phyloP scores from a whole-genome alignment of 148 eudicot genomes.

The Silene latifolia region DNA sequence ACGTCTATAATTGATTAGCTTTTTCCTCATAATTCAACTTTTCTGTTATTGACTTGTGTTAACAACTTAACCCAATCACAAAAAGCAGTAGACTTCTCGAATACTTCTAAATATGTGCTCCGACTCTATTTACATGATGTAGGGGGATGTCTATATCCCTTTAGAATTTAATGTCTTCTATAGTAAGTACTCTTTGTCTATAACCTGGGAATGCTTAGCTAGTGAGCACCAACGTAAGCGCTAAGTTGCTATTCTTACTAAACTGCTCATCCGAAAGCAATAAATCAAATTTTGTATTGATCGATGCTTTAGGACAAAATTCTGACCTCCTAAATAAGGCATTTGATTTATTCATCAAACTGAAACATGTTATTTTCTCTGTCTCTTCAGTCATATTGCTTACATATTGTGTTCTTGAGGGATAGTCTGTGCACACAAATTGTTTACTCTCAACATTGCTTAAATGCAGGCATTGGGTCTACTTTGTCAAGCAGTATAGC shows the following conservation, averaged over 20 bases:
- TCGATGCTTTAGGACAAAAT: background rate
- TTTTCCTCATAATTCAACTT: background rate
- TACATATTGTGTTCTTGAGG: background rate
- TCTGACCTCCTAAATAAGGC: background rate
- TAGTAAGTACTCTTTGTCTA: background rate
- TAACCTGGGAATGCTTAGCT: slow-evolving; percentile 5
- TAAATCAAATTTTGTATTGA: background rate
- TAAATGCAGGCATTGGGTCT: slow-evolving; percentile 61
- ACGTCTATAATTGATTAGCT: background rate
- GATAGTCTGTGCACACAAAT: background rate
- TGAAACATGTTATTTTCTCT: background rate
- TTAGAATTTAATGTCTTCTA: background rate
- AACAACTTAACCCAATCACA: background rate
- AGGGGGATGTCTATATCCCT: background rate
- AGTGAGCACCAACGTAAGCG: background rate
- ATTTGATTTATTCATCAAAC: background rate
- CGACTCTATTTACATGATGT: background rate
- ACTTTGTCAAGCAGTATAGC: slow-evolving; percentile 62
- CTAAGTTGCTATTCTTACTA: background rate
- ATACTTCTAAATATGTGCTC: background rate
- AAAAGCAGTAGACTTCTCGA: background rate
- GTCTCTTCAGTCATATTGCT: background rate
- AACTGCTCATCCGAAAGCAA: too few species aligned
- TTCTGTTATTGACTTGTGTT: background rate
- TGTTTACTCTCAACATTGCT: background rate